Base-by-base conservation (phyloP, 2,329 filamentous ascomycete genomes). In the Bipolaris gigantea region DNA sequence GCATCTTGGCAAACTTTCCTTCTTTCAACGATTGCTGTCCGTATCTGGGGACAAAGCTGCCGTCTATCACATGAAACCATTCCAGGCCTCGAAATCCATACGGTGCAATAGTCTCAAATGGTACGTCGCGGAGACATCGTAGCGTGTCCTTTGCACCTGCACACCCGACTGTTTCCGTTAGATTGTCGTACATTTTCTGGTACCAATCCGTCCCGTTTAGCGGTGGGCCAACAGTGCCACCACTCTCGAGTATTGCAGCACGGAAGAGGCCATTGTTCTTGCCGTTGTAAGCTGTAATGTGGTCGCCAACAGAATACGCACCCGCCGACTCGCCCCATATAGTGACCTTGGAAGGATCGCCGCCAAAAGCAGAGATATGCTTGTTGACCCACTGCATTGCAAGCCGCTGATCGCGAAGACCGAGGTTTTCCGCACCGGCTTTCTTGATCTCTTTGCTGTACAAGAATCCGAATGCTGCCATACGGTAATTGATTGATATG, bases 281-380 rank as follows among this genome's bases (percentile, higher is more conserved):
- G 4, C 74, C 76, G 15, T 76, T 67, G 44, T 75, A 73, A 10
- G 74, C 62, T 27, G 72, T 75, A 57, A 78, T 68, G 45, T 72
- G 71, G 23, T 67, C 62, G 16, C 66, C 66, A 0, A 86, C 83
- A 2, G 82, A 84, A 5, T 83, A 84, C 2, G 80, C 84, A 4
- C 85, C 85, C 1, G 85, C 83, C 0, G 82, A 86, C 8, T 79
- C 79, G 2, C 85, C 84, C 63, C 85, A 81, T 34, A 87, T 80
- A 0, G 85, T 81, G 16, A 87, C 80, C 59, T 84, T 83, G 9
- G 77, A 60, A 0, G 83, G 80, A 56, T 87, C 79, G 0, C 85
- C 85, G 2, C 85, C 68, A 34, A 73, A 73, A 1, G 63, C 33
- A 2, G 61, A 59, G n/a, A 89, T 87, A 55, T 89, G 75, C 18